phyloP scores from a whole-genome alignment of 495 filamentous ascomycete genomes.

The Podospora appendiculata region DNA sequence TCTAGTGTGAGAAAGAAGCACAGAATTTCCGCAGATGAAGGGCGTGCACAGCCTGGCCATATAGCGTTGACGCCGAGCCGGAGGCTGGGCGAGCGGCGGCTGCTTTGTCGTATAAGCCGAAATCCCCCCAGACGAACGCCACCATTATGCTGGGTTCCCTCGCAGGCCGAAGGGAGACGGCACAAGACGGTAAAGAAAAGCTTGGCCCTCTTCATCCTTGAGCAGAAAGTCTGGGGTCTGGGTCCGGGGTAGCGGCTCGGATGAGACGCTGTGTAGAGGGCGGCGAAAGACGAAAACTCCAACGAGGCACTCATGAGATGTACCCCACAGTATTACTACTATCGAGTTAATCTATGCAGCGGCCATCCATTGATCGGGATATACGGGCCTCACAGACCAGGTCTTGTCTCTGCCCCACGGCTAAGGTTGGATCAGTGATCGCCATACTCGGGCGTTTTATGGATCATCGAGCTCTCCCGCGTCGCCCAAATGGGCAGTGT shows the following conservation, averaged over 20 bases:
- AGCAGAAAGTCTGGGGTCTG: neutral
- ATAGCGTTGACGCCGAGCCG: too few species aligned
- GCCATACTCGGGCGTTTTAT: neutral
- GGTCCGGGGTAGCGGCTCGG: too few species aligned
- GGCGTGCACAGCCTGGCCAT: too few species aligned
- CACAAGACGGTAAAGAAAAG: neutral
- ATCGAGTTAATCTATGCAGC: neutral
- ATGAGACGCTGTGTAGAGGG: too few species aligned
- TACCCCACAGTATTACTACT: neutral
- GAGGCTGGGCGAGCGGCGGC: neutral
- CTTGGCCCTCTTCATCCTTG: neutral
- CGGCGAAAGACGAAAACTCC: neutral
- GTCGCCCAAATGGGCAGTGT: neutral
- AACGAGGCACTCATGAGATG: neutral
- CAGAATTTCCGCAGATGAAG: neutral
- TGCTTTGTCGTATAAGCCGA: neutral
- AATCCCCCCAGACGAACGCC: neutral
- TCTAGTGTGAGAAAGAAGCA: neutral
- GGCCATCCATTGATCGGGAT: neutral
- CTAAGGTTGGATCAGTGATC: neutral
- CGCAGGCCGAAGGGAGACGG: neutral
- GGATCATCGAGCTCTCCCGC: neutral
- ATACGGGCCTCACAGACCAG: neutral
- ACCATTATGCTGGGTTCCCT: neutral
- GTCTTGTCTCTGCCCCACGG: neutral